Base-by-base conservation (phyloP, 805 yeast genomes). In the Hanseniaspora clermontiae region DNA sequence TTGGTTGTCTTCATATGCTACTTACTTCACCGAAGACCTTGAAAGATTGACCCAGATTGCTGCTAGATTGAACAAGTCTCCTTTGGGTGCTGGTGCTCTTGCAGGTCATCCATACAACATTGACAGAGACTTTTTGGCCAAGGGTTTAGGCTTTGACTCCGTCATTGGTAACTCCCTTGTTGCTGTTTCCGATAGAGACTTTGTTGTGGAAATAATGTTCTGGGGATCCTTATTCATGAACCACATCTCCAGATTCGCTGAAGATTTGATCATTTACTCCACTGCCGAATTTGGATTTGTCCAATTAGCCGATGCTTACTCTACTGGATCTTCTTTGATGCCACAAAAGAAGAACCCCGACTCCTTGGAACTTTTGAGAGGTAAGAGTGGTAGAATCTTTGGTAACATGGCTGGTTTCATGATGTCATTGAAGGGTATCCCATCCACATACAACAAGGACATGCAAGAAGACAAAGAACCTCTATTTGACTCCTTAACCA, bases 81-180 rank as follows among this genome's bases (percentile, higher is more conserved):
- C 99, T 46, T 77, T 93, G 59, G 99, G 99, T 56, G 82, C 91
- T 5, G 99, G 99, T 64, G 99, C 99, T 8, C 77, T 93, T 59
- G 98, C 99, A 19, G 99, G 99, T 57, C 98, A 93, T 69, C 98
- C 99, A 42, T 93, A 90, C 66, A 97, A 97, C n/a, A 87, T 93
- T 61, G 97, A 93, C 71, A 79, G 99, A 68, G 96, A 91, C 68
- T 89, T 72, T 65, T 71, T 93, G 61, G 96, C 97, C 27, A 66
- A 77, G 50, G 85, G 81, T 19, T 76, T 93, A 45, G 95, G 91
- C 0, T 93, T 93, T 64, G 71, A 75, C 56, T 83, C 89, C 5
- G 89, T 87, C 49, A 90, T 93, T 73, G 97, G 97, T 56, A 93
- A 93, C 72, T 91, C 97, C 1, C 74, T 93, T 63, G 80, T 91